These are phyloP conservation scores for Purpureocillium lavendulum DNA, from an alignment of 2,329 filamentous ascomycete genomes.

Conservation along the genomic window DNA sequence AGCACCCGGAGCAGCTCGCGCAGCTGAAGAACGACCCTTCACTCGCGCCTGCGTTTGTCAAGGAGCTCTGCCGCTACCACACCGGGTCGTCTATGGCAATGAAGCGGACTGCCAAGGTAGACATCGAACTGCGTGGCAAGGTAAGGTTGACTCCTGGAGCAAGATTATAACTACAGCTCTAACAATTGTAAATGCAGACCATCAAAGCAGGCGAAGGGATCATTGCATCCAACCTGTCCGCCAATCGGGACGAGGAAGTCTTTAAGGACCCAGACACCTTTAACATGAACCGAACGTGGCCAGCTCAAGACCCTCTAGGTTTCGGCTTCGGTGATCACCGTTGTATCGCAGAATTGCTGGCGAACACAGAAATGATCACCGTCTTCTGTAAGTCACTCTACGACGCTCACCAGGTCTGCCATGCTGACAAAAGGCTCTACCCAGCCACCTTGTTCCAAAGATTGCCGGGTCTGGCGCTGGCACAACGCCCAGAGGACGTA, in stretches of 20 bases:
- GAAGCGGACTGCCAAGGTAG: conserved; percentile 37
- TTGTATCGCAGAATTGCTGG: conserved; percentile 35
- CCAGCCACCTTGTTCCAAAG: too few species aligned
- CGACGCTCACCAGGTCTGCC: too few species aligned
- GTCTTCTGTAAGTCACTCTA: conserved; percentile 29
- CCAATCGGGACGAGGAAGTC: conserved; percentile 36
- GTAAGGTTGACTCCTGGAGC: too few species aligned
- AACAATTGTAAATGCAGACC: conserved; percentile 11
- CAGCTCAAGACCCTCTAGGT: conserved; percentile 26
- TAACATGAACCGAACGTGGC: conserved; percentile 28
- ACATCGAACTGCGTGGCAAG: conserved; percentile 34
- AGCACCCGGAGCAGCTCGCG: conserved; percentile 32
- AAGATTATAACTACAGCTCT: too few species aligned
- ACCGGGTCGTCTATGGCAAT: conserved; percentile 38
- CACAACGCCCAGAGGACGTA: too few species aligned
- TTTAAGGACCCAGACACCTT: conserved; percentile 32
- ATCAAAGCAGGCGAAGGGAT: conserved; percentile 36
- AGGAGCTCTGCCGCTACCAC: conserved; percentile 40
- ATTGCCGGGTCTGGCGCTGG: too few species aligned
- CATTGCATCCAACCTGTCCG: conserved; percentile 37
- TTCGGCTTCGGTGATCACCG: conserved; percentile 38
- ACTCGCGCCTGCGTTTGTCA: conserved; percentile 30
- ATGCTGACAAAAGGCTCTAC: too few species aligned
- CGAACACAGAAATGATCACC: conserved; percentile 31
- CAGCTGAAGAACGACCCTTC: conserved; percentile 30